A percentile compares a stretch with the other conserved stretches of the same genome.
Conservation (phyloP, 345 rosid species). For the Bruguiera gymnorhiza region DNA sequence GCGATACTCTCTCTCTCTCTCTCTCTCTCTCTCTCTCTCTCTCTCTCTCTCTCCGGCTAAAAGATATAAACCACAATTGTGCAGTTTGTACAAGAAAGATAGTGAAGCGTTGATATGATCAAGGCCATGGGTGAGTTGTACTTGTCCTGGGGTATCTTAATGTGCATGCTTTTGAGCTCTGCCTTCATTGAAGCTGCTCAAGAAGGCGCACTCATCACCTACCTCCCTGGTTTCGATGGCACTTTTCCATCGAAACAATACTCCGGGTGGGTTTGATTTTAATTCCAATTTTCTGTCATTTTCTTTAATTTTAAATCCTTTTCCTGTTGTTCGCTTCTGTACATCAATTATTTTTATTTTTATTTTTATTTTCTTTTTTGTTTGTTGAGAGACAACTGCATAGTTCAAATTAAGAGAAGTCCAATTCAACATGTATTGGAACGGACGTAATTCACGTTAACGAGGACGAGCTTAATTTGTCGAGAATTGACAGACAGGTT, state of each 20-base stretch:
- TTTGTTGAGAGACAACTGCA: background rate
- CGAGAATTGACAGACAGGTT: too few species aligned
- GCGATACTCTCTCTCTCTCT: too few species aligned
- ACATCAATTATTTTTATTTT: background rate
- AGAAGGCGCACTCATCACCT: conserved; percentile 18
- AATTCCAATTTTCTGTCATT: background rate
- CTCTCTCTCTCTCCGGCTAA: too few species aligned
- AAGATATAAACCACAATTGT: background rate
- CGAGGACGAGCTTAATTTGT: too few species aligned
- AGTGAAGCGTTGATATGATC: too few species aligned
- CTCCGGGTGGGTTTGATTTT: conserved; percentile 27
- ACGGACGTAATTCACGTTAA: too few species aligned
- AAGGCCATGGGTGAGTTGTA: conserved; percentile 13
- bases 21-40: too few species aligned
- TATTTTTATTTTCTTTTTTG: background rate
- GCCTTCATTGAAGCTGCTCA: conserved; percentile 29
- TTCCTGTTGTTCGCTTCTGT: background rate
- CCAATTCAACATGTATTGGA: background rate
- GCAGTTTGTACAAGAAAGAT: background rate
- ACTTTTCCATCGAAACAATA: conserved; percentile 37
- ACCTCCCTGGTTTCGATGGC: conserved; percentile 37
- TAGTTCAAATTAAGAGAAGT: too few species aligned
- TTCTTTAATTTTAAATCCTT: background rate
- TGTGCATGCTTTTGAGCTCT: conserved; percentile 4
- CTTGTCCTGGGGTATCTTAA: background rate